Evolutionary conservation across 2,329 filamentous ascomycete genomes (phyloP), one percentile per base, ranked within the genome.

Genomic region (Trichophyton mentagrophytes): DNA sequence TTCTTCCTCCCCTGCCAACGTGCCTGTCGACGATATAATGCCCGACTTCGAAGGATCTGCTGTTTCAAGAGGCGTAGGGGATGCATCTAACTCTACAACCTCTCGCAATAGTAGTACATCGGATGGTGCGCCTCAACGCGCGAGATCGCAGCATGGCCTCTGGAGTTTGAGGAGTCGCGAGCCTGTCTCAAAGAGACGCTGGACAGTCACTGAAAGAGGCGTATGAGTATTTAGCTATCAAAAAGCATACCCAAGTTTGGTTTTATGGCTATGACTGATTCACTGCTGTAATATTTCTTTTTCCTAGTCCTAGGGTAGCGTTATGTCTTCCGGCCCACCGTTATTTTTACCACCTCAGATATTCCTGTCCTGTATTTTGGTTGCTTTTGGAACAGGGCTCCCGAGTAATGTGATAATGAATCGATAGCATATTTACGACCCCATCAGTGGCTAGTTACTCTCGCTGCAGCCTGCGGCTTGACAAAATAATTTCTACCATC

Each of bases 201-300:
- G 73, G 73, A 74, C 73, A 2, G 67, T 75, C 57, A 66, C 71
- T 7, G 73, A 75, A 62, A 68, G 67, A 46, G 65, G 66, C 13
- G 42, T 55, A 33, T 55, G 27, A 55, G 38, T 6, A 25, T 30
- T 30, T 15, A 27, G 8, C 6, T 17, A 44, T 44, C 15, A 44
- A 44, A 44, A n/a, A 44, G 40, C 15, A 38, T 38, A 38, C 33
- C 33, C 33, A 38, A 38, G 33, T 38, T 38, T 38, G 33, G 8
- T 38, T 11, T 13, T 38, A 38, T 38, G 33, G 11, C 8, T 38
- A 7, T 13, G 33, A 38, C 33, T 38, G 8, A 38, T 3, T 38
- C 33, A 13, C 33, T 9, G 33, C 33, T 13, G 33, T 38, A 38
- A 38, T 38, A 38, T 38, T 38, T 38, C 33, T 38, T 9, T 13